Evolutionary conservation across 2,329 filamentous ascomycete genomes (phyloP), one percentile per base, ranked within the genome.

Genomic region (Alternaria conjuncta): DNA sequence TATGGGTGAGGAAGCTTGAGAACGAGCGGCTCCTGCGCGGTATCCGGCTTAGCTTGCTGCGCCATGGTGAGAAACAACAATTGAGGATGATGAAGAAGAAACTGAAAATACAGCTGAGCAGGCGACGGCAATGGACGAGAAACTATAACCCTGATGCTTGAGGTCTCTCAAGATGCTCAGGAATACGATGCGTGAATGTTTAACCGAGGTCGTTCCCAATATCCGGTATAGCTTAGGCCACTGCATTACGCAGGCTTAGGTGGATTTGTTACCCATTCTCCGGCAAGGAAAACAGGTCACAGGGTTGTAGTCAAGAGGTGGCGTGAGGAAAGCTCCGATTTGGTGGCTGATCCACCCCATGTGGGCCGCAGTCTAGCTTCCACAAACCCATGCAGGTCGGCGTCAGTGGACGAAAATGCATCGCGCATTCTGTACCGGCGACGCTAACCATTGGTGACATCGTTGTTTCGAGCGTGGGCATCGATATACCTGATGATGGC

Each of bases 1-100:
- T 79, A 80, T 23, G 78, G 78, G 61, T 80, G 77, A 23, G 78
- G 78, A 47, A 80, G 68, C 60, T 78, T 80, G 46, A 80, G 57
- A 51, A 78, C 59, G 21, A 78, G 67, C 8, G 74, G 67, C 15
- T 72, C 72, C 20, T 65, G 30, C 8, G 57, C 43, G n/a, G 64
- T 56, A 25, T 53, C 60, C 23, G 66, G 11, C 56, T 70, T 70
- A 8, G 62, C 26, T 55, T 70, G 60, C 57, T 71, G 64, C 41
- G 71, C 66, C 74, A 76, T 78, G 30, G 15, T 21, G 32, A 50
- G 26, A 23, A 28, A 41, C 58, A 60, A 28, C 2, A 2, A 41
- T 3, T 10, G 26, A 30, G 12, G 5, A 45, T n/a, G 44, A 45
- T 15, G 13, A 30, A n/a, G 20, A 51, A 21, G 57, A 55, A 23